Evolutionary conservation across 75 land plant species (phyloP), one percentile per base, ranked within the genome.

Genomic region (Picea glauca): DNA sequence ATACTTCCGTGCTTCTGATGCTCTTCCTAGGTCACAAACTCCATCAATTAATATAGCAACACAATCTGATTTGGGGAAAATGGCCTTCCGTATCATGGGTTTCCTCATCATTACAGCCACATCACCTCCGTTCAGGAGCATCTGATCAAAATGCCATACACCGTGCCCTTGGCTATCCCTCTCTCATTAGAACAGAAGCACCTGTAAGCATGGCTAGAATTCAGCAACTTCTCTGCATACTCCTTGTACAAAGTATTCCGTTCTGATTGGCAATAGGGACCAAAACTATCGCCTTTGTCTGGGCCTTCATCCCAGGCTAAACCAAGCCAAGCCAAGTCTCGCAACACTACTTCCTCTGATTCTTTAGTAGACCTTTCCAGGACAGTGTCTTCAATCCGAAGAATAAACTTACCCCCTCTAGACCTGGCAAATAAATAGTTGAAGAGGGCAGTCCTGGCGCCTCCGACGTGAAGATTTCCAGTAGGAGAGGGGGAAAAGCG

Each of bases 221-320:
- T 78, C 70, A 96, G 67, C 17, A 96, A 85, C 78, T 85, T 89
- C 35, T 96, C 90, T 23, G 90, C 96, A 83, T 90, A 92, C 32
- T 94, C 66, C 83, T 86, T 88, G 74, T 96, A 96, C 33, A 96
- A 60, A 56, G 81, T 33, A 84, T 87, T 94, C 68, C 99, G 85
- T 78, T 96, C 97, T 50, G 99, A 94, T 75, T 96, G 97, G 11
- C 99, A 81, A 78, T 96, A 96, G 4, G 99, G 99, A 78, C 97
- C 99, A 83, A 83, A 87, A 56, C 90, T 91, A 68, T 96, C 97
- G 72, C 89, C 94, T 77, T 86, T 84, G 26, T 78, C 91, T 74
- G 97, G 99, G 31, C 99, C 98, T 94, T 96, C 99, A 82, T 96
- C 99, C 97, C 99, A 96, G 56, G 87, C 86, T 57, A 96, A 92